Base-by-base conservation (phyloP, 306 rosid genomes). In the Urtica urens region DNA sequence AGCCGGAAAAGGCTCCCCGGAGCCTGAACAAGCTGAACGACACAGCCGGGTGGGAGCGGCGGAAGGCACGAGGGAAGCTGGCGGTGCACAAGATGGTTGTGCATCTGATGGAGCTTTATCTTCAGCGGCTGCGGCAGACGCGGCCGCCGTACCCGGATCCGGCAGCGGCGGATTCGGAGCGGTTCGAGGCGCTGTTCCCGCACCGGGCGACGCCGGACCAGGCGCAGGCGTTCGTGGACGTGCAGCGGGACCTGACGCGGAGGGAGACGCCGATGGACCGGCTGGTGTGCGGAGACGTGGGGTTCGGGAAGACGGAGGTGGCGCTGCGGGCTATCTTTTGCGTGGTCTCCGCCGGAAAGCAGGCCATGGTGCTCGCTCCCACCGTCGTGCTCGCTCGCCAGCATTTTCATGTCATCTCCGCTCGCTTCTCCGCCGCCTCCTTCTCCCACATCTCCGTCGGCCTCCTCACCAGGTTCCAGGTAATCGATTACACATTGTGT, bases 81-180 rank as follows among this genome's bases (percentile, higher is more conserved):
- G 95, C 95, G 3, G 81, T 84, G 64, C 97, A 90, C 79, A 84
- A 84, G 65, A 90, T 90, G 97, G 93, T 90, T 59, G 95, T 90
- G 62, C 95, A 81, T 58, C 73, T 90, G 84, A 81, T 90, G 97
- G 97, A 84, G 62, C 71, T 90, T 49, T 90, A 90, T 70, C 62
- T 90, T 3, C 95, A 81, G 46, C 75, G 97, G 71, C 78, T 90
- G 56, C 84, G 79, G 68, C 97, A 84, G 76, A 78, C 62, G 70
- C 75, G 97, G 55, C 79, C 78, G 16, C 82, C 93, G 6, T 81
- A 84, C 72, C 84, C 84, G 5, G 53, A 46, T 44, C 60, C 72
- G 60, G 62, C 74, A 45, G 60, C 68, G 34, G 40, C 33, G 0
- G 4, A 71, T 72, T 70, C 73, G 50, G n/a, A n/a, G n/a, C 55